Conservation (phyloP, 1,139 yeast genomes). For the Yamadazyma dendronema region DNA sequence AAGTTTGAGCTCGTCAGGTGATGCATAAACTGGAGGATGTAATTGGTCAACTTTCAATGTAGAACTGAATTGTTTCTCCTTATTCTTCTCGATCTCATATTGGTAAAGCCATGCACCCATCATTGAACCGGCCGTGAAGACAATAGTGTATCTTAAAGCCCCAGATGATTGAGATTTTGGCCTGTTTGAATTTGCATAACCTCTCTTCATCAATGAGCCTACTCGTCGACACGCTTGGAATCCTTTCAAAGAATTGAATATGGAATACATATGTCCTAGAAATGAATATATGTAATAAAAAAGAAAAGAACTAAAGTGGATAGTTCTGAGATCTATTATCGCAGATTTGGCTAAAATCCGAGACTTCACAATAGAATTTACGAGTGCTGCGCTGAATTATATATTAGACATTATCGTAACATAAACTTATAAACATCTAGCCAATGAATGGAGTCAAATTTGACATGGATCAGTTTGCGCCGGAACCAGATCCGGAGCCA, state of each 20-base stretch:
- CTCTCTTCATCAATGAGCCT: neutral
- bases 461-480: neutral
- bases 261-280: too few relatives aligned
- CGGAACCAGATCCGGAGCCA: neutral
- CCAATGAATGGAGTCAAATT: neutral
- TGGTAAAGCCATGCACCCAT: slow-evolving; percentile 15
- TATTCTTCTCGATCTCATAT: slow-evolving; percentile 5
- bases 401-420: neutral
- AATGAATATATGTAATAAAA: too few relatives aligned
- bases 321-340: neutral
- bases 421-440: neutral
- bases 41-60: slow-evolving; percentile 19
- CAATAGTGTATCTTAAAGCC: slow-evolving; percentile 5
- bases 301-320: too few relatives aligned
- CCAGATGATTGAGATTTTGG: neutral
- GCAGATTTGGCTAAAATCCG: neutral
- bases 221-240: neutral
- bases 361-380: neutral
- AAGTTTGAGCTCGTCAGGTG: slow-evolving; percentile 16
- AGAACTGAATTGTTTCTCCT: slow-evolving; percentile 11
- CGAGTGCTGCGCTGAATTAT: neutral
- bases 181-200: neutral
- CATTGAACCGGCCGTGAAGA: slow-evolving; percentile 14
- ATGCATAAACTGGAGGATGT: slow-evolving; percentile 21
- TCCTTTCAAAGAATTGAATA: too few relatives aligned